Percentiles rank a stretch among this genome's conserved stretches.
Conservation (phyloP, 2,329 filamentous ascomycete genomes). For the Aureobasidium sp. region DNA sequence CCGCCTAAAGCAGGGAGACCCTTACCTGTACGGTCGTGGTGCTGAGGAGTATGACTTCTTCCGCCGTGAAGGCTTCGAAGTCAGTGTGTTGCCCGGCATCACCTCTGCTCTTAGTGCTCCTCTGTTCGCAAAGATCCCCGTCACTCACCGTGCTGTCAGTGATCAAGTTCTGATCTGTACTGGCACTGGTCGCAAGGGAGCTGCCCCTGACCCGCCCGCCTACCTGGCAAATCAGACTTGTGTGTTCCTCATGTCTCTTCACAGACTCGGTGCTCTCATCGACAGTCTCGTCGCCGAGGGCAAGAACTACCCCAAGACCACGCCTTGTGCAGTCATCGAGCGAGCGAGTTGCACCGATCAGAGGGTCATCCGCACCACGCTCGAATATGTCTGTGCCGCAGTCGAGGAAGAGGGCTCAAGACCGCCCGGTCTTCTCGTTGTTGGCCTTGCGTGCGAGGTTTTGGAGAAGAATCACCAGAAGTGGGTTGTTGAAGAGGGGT, state of each 20-base stretch:
- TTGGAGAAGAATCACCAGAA: constrained; percentile 55
- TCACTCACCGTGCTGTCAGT: constrained; percentile 80
- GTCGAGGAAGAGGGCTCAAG: constrained; percentile 83
- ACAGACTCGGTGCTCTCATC: constrained; percentile 69
- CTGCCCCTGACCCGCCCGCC: constrained; percentile 69
- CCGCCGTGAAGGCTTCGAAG: constrained; percentile 56
- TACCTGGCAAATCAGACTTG: constrained; percentile 72
- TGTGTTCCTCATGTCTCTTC: constrained; percentile 91
- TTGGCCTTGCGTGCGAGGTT: constrained; percentile 76
- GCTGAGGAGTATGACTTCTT: constrained; percentile 91
- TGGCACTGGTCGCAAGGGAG: constrained; percentile 86
- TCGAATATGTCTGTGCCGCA: constrained; percentile 69
- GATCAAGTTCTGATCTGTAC: constrained; percentile 97
- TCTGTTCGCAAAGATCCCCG: constrained; percentile 78
- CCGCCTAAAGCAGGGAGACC: constrained; percentile 90
- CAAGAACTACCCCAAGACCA: constrained; percentile 59
- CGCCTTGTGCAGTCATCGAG: constrained; percentile 88
- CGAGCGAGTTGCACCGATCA: constrained; percentile 91
- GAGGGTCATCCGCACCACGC: constrained; percentile 78
- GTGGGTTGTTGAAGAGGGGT: constrained; percentile 86
- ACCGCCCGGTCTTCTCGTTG: constrained; percentile 80
- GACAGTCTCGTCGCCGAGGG: constrained; percentile 52
- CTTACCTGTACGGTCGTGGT: constrained; percentile 90
- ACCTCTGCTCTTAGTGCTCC: constrained; percentile 82
- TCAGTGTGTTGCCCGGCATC: constrained; percentile 74